Conservation (phyloP, 768 basidiomycete genomes). For the Pulveroboletus frians region DNA sequence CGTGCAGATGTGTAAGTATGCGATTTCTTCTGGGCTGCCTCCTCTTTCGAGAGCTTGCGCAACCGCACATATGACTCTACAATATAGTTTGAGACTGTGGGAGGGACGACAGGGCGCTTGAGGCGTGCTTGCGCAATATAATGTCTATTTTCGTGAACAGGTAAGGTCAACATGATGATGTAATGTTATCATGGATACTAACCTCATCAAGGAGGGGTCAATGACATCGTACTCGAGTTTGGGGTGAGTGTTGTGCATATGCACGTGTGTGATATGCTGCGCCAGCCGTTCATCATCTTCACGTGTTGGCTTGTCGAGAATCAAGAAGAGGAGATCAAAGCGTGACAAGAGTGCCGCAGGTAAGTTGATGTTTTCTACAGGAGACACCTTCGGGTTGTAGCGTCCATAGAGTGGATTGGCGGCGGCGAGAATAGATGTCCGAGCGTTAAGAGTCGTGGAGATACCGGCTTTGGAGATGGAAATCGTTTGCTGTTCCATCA, state of each 20-base stretch:
- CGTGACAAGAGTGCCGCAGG: slow-evolving; percentile 94
- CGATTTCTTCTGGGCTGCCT: slow-evolving; percentile 80
- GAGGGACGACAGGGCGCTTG: slow-evolving; percentile 85
- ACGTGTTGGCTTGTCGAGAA: slow-evolving; percentile 90
- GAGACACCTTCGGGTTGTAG: slow-evolving; percentile 96
- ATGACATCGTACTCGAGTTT: slow-evolving; percentile 79
- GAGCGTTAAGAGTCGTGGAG: slow-evolving; percentile 95
- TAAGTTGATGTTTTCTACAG: slow-evolving; percentile 98
- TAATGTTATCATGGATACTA: slow-evolving; percentile 9
- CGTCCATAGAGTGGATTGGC: slow-evolving; percentile 98
- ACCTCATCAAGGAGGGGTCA: slow-evolving; percentile 87
- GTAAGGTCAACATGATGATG: neutral
- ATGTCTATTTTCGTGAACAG: slow-evolving; percentile 48
- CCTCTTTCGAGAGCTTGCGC: slow-evolving; percentile 88
- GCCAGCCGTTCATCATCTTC: slow-evolving; percentile 96
- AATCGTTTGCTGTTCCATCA: slow-evolving; percentile 99
- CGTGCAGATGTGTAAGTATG: slow-evolving; percentile 96
- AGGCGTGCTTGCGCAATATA: slow-evolving; percentile 92
- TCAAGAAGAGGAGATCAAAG: slow-evolving; percentile 94
- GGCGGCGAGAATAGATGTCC: slow-evolving; percentile 95
- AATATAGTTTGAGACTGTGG: slow-evolving; percentile 83
- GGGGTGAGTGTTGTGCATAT: slow-evolving; percentile 93
- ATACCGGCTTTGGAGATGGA: slow-evolving; percentile 99
- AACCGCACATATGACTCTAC: slow-evolving; percentile 95
- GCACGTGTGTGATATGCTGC: slow-evolving; percentile 95